Base-by-base conservation (phyloP, 2,329 filamentous ascomycete genomes). In the Colletotrichum tropicicola region DNA sequence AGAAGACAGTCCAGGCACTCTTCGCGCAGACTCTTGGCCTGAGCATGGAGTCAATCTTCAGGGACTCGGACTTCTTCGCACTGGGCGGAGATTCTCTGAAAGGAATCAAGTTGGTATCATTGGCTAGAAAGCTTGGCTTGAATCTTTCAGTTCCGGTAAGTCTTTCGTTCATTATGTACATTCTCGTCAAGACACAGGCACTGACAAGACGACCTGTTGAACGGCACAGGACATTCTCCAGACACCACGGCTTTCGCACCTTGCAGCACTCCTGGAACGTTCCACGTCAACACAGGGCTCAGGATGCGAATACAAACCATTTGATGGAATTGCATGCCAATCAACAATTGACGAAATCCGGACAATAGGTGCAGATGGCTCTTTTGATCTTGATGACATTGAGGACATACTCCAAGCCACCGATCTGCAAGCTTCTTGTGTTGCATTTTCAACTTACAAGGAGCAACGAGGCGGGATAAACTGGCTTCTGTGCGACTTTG, bases 401-500 rank as follows among this genome's bases (percentile, higher is more conserved):
- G 47, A 45, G 28, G 56, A 59, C 7, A n/a, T 59, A 0, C 23
- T 12, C 1, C 35, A 28, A 10, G 56, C 56, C 3, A 45, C 56
- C 1, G 56, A 59, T 19, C 19, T 59, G 1, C 56, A 59, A n/a
- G 56, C 56, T 8, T 43, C 45, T 43, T 59, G 47, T 8, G 56
- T 52, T 12, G 45, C 47, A 3, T 59, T 59, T 25, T 59, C 56
- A 4, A 52, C 56, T 6, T 52, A 28, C 2, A 8, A n/a, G 27
- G 27, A 59, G 9, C 45, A 59, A 25, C 56, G 56, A 15, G 45
- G 56, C 15, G 56, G 47, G 35, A 52, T 52, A 25, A 59, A 59
- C 32, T 59, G 56, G 56, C 35, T 52, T 12, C 21, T 59, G 19
- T 59, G 56, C 28, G 56, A 59, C 27, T 52, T 59, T 9, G 47